Conservation (phyloP, 2,329 filamentous ascomycete species). For the Exserohilum turcica region DNA sequence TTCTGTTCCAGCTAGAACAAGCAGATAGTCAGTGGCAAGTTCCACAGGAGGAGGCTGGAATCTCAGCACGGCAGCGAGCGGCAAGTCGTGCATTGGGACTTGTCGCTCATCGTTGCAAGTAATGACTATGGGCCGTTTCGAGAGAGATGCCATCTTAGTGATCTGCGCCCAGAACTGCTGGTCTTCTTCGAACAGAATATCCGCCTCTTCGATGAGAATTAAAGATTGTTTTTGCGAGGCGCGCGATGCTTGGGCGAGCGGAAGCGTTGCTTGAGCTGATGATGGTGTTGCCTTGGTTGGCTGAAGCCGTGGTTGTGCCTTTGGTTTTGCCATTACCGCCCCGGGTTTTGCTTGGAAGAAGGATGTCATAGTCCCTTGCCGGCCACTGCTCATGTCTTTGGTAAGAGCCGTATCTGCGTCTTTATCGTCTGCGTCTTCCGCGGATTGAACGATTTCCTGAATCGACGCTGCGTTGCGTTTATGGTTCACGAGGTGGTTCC, state of each 20-base stretch:
- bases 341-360: conserved; percentile 68
- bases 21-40: conserved; percentile 76
- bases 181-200: conserved; percentile 93
- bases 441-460: conserved; percentile 10
- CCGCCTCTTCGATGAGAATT: conserved; percentile 91
- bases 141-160: conserved; percentile 75
- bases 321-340: conserved; percentile 27
- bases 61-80: conserved; percentile 83
- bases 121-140: conserved; percentile 89
- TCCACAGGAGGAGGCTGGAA: conserved; percentile 69
- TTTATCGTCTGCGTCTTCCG: conserved; percentile 45
- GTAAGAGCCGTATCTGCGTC: conserved; percentile 54
- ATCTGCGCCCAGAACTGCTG: conserved; percentile 92
- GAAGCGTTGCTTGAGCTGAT: conserved; percentile 30
- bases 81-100: conserved; percentile 75
- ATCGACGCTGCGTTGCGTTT: conserved; percentile 39
- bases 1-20: conserved; percentile 84
- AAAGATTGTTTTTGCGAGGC: conserved; percentile 83
- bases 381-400: conserved; percentile 67
- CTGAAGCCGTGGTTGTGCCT: conserved; percentile 20
- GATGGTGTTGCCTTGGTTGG: conserved; percentile 17
- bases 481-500: conserved; percentile 83
- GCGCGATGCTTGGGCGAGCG: conserved; percentile 36
- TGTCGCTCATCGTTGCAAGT: conserved; percentile 92
- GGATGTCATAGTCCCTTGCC: conserved; percentile 77